Evolutionary conservation across 352 stramenopile species (phyloP).

Genomic region (Phytopythium boreale): DNA sequence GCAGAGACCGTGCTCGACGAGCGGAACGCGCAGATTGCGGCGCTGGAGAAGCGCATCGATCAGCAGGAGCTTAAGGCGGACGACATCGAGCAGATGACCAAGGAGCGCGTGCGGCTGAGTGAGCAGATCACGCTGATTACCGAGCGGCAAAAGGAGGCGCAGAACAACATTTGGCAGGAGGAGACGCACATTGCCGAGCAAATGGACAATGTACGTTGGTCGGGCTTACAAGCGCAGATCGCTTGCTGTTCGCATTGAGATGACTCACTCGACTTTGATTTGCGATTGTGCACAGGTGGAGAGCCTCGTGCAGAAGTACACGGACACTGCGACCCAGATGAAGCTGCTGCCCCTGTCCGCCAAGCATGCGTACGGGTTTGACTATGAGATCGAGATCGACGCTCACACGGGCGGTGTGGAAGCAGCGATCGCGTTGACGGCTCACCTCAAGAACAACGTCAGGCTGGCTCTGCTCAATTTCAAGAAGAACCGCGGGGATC

Average conservation of each 20-base stretch:
- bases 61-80: conserved; percentile 56
- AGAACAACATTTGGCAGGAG: conserved; percentile 54
- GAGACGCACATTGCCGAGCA: conserved; percentile 66
- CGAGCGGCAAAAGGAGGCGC: conserved; percentile 51
- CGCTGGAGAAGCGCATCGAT: conserved; percentile 61
- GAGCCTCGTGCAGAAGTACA: conserved; percentile 76
- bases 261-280: neutral
- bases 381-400: conserved; percentile 77
- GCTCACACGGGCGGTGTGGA: conserved; percentile 53
- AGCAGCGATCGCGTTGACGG: conserved; percentile 45
- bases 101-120: conserved; percentile 68
- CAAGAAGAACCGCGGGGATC: conserved; percentile 60
- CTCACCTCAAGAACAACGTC: conserved; percentile 68
- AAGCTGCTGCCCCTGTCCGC: conserved; percentile 84
- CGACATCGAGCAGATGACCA: conserved; percentile 70
- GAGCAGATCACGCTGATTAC: conserved; percentile 71
- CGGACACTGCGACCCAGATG: conserved; percentile 67
- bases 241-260: neutral
- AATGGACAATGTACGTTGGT: conserved; percentile 52
- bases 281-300: conserved; percentile 38
- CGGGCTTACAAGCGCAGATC: neutral
- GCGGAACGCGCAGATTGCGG: conserved; percentile 59
- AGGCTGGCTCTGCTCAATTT: conserved; percentile 48
- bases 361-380: conserved; percentile 74
- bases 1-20: conserved; percentile 45